A percentile compares a stretch with the other conserved stretches of the same genome.
These are phyloP conservation scores for Venustampulla echinocandica DNA, from an alignment of 495 filamentous ascomycete species.

Conservation along the genomic window DNA sequence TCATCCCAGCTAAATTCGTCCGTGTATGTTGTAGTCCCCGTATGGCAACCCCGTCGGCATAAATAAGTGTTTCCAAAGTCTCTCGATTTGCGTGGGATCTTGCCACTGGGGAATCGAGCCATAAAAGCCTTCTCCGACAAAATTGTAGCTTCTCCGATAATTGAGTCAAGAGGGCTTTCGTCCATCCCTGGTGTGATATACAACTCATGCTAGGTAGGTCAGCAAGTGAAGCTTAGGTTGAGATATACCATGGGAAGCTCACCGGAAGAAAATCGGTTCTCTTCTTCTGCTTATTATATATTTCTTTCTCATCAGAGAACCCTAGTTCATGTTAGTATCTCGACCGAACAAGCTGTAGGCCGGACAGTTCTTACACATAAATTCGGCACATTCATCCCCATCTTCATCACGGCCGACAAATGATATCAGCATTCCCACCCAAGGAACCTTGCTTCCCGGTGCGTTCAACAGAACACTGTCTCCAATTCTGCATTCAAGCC, in stretches of 20 bases:
- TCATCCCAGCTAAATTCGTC: conserved; percentile 90
- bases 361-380: conserved; percentile 36
- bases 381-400: conserved; percentile 58
- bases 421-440: conserved; percentile 79
- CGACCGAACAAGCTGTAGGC: conserved; percentile 30
- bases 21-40: conserved; percentile 80
- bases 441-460: conserved; percentile 56
- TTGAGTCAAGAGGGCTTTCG: conserved; percentile 73
- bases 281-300: conserved; percentile 74
- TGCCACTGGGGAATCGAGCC: conserved; percentile 64
- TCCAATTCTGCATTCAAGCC: conserved; percentile 75
- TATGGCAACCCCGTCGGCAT: conserved; percentile 82
- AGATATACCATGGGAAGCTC: conserved; percentile 5
- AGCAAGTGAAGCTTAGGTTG: background rate
- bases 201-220: conserved; percentile 62
- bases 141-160: conserved; percentile 79
- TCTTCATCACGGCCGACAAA: conserved; percentile 57
- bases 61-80: conserved; percentile 86
- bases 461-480: conserved; percentile 69
- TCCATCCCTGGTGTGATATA: conserved; percentile 85
- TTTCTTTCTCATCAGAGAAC: conserved; percentile 88
- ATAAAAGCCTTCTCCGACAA: conserved; percentile 62
- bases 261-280: conserved; percentile 68
- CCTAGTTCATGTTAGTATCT: conserved; percentile 35
- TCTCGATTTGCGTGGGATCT: conserved; percentile 59